Conservation (phyloP, 768 basidiomycete genomes). For the Leucocoprinus leucothites region DNA sequence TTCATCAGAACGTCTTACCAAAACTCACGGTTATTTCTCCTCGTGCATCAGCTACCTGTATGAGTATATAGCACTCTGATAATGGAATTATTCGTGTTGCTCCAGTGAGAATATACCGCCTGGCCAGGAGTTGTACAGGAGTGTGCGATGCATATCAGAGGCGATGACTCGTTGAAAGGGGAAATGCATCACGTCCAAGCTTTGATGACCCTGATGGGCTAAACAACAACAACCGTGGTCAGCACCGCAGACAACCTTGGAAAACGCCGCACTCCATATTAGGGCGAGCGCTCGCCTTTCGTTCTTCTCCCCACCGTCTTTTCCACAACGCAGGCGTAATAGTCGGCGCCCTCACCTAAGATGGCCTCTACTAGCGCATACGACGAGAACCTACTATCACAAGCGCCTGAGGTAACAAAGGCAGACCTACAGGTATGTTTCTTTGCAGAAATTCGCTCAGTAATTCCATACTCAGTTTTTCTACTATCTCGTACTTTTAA, state of each 20-base stretch:
- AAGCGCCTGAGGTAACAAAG: constrained; percentile 6
- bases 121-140: too few species aligned
- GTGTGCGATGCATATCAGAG: not conserved
- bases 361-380: not conserved
- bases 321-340: not conserved
- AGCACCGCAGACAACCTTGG: not conserved
- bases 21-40: too few species aligned
- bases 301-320: not conserved
- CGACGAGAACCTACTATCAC: constrained; percentile 4
- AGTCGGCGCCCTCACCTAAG: not conserved
- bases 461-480: too few species aligned
- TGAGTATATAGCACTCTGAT: too few species aligned
- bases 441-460: too few species aligned
- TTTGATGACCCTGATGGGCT: constrained; percentile 1
- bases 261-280: not conserved
- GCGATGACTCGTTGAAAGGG: not conserved
- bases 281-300: not conserved
- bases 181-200: not conserved
- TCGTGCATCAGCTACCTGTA: too few species aligned
- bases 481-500: too few species aligned
- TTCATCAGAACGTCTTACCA: too few species aligned
- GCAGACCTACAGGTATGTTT: constrained; percentile 9
- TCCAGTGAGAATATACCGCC: too few species aligned
- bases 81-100: too few species aligned
- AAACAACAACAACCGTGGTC: not conserved